Evolutionary conservation across 2,329 filamentous ascomycete species (phyloP), one percentile per base, ranked within the genome.

Genomic region (Trichoderma harzianum): DNA sequence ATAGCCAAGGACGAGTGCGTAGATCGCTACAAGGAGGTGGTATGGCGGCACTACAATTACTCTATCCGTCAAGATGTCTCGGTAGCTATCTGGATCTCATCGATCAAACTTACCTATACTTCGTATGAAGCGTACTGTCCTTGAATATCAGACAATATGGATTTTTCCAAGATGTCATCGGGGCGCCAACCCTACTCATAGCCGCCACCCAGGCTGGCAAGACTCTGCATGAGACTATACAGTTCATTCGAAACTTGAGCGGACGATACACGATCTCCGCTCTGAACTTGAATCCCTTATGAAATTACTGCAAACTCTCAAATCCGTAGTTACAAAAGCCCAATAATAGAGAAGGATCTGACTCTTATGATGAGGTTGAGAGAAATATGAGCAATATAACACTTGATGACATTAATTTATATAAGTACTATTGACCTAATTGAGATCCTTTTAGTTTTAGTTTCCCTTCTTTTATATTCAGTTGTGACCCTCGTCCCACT

Each of bases 401-500:
- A 53, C 47, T 24, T 53, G 47, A 53, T 53, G 47, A 53, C 47
- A 53, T 53, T 53, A 53, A 53, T 53, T 53, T 53, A 53, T 53
- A 24, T 24, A 53, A 53, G 12, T 24, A 53, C 47, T 53, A 53
- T 53, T 14, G 11, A 53, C 28, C 28, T 58, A 30, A 28, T 28
- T n/a, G 12, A 58, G 53, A 58, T 28, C 14, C 26, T 32, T 24
- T 62, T 62, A 21, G 16, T 28, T 28, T 28, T 16, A 39, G 18
- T 53, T 70, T 60, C 51, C 57, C n/a, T 34, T 43, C 14, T 47
- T 32, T 77, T 4, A 80, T 76, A 63, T 83, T 81, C 26, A 84
- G 78, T 39, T 84, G 74, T 79, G 77, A 30, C 77, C 81, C 26
- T 81, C 78, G 70, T 85, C 82, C 82, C 82, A 84, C 77, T 84